Conservation (phyloP, 2,329 filamentous ascomycete species). For the Sporothrix dimorphospora region DNA sequence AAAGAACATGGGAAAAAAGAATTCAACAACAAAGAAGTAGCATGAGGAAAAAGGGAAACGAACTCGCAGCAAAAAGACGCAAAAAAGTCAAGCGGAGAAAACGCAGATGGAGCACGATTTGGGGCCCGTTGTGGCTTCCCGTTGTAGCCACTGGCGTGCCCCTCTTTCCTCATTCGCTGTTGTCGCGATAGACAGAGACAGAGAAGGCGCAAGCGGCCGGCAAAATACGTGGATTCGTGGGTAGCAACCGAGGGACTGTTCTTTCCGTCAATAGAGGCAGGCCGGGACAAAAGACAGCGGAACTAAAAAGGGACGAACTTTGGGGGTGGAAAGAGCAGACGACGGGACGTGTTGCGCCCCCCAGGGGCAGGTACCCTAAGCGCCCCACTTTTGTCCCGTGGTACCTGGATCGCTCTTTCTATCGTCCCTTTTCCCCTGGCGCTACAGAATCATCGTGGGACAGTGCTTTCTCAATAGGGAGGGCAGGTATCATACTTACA, state of each 20-base stretch:
- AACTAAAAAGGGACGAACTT: background rate
- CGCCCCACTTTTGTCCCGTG: constrained; percentile 22
- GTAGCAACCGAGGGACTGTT: background rate
- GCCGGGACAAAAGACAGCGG: background rate
- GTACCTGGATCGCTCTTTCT: constrained; percentile 25
- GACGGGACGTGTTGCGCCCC: background rate
- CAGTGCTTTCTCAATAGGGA: constrained; percentile 5
- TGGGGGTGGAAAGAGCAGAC: background rate
- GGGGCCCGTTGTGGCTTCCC: constrained; percentile 5
- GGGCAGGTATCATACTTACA: constrained; percentile 8
- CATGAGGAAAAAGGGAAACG: background rate
- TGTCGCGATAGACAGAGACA: background rate
- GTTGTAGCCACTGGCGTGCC: constrained; percentile 1
- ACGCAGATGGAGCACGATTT: background rate
- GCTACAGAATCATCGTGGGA: constrained; percentile 12
- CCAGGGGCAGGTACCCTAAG: background rate
- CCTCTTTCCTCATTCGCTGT: background rate
- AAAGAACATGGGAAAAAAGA: background rate
- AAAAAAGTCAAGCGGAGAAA: background rate
- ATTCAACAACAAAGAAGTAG: background rate
- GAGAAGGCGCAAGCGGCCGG: background rate
- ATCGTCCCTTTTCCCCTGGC: constrained; percentile 23
- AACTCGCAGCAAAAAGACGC: background rate
- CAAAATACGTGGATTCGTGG: constrained; percentile 12
- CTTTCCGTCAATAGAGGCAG: background rate